Evolutionary conservation across 768 basidiomycete genomes (phyloP).

Genomic region (Agrocybe chaxingu): DNA sequence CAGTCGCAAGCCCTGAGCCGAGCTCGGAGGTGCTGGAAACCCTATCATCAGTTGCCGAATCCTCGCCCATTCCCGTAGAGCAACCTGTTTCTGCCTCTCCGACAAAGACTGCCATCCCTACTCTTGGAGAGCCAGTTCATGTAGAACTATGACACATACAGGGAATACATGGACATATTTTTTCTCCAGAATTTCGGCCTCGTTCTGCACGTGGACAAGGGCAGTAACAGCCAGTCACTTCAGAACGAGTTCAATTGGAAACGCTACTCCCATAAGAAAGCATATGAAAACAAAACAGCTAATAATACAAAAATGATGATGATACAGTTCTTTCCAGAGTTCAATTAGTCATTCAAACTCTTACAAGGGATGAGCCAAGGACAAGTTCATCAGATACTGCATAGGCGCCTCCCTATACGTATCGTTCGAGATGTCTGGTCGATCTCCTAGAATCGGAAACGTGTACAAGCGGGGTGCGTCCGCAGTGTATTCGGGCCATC

Average conservation of each 20-base stretch:
- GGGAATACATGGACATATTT: background rate
- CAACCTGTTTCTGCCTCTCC: background rate
- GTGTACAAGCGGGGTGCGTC: constrained; percentile 19
- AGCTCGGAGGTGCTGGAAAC: too few relatives aligned
- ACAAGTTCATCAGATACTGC: constrained; percentile 22
- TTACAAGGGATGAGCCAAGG: constrained; percentile 20
- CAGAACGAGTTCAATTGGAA: too few relatives aligned
- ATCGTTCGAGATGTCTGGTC: constrained; percentile 21
- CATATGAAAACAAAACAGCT: too few relatives aligned
- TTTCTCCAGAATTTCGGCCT: background rate
- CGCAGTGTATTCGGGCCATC: constrained; percentile 30
- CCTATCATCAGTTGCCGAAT: too few relatives aligned
- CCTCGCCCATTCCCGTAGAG: too few relatives aligned
- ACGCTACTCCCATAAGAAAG: too few relatives aligned
- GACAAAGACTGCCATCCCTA: background rate
- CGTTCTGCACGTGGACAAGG: too few relatives aligned
- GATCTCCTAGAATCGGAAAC: constrained; percentile 14
- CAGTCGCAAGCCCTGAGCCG: background rate
- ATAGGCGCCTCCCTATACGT: constrained; percentile 28
- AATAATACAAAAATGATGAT: too few relatives aligned
- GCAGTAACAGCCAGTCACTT: too few relatives aligned
- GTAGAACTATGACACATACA: constrained; percentile 13
- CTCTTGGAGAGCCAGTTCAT: constrained; percentile 6
- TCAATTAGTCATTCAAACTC: background rate
- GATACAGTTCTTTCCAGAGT: too few relatives aligned